Conservation (phyloP, 768 basidiomycete genomes). For the Termitomyces sp. region DNA sequence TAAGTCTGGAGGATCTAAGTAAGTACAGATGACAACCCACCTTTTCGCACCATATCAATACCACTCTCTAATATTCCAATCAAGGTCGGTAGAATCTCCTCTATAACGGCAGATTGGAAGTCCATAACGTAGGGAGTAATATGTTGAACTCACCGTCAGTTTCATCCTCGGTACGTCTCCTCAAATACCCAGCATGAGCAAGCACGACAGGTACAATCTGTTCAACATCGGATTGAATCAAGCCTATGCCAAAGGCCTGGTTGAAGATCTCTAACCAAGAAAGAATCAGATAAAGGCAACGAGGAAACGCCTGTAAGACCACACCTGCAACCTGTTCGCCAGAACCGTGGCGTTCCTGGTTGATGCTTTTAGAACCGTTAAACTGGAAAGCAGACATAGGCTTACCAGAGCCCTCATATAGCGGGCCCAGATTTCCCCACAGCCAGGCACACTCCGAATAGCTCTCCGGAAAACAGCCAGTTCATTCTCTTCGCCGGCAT, state of each 20-base stretch:
- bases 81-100: conserved; percentile 47
- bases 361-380: background rate
- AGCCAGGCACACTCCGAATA: conserved; percentile 67
- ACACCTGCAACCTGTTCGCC: conserved; percentile 11
- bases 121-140: background rate
- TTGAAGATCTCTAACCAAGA: conserved; percentile 48
- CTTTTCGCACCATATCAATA: conserved; percentile 55
- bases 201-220: conserved; percentile 61
- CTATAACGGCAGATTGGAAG: conserved; percentile 25
- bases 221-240: conserved; percentile 58
- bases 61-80: conserved; percentile 61
- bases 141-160: conserved; percentile 29
- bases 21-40: conserved; percentile 28
- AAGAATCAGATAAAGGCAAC: background rate
- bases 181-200: conserved; percentile 64
- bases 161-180: conserved; percentile 45
- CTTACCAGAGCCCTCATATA: conserved; percentile 71
- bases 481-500: conserved; percentile 38
- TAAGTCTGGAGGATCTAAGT: background rate
- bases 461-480: conserved; percentile 50
- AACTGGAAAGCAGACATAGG: background rate
- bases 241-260: conserved; percentile 49
- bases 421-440: conserved; percentile 75
- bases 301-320: background rate
- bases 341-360: conserved; percentile 42